Evolutionary conservation across 2,329 filamentous ascomycete species (phyloP).

Genomic region (Fusarium vanettenii): DNA sequence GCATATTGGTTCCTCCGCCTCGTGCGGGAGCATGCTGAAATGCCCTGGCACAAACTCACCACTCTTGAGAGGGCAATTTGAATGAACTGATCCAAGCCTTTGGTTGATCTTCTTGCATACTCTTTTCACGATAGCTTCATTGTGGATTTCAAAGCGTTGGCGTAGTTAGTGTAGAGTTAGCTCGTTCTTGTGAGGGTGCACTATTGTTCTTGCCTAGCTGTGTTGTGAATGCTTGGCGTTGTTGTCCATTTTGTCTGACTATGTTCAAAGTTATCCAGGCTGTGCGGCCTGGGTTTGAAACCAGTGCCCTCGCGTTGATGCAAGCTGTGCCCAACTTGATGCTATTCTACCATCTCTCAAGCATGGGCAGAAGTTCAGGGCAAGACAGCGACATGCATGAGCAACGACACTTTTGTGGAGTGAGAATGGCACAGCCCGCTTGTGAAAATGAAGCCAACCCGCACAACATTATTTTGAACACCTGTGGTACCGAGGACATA

Average conservation of each 20-base stretch:
- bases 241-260: background rate
- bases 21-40: constrained; percentile 70
- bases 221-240: background rate
- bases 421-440: constrained; percentile 3
- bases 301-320: background rate
- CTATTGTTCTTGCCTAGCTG: background rate
- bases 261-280: background rate
- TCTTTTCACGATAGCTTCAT: constrained; percentile 3
- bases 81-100: constrained; percentile 69
- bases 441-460: constrained; percentile 4
- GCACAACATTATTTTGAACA: constrained; percentile 38
- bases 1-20: constrained; percentile 65
- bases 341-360: background rate
- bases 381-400: background rate
- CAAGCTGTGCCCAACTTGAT: background rate
- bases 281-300: background rate
- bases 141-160: background rate
- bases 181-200: background rate
- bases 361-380: background rate
- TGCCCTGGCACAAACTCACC: constrained; percentile 72
- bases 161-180: background rate
- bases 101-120: constrained; percentile 49
- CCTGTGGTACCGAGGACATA: constrained; percentile 17
- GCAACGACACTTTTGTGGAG: background rate
- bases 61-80: constrained; percentile 73